Conservation (phyloP, 495 filamentous ascomycete species). For the Chaetomium cochliodes region DNA sequence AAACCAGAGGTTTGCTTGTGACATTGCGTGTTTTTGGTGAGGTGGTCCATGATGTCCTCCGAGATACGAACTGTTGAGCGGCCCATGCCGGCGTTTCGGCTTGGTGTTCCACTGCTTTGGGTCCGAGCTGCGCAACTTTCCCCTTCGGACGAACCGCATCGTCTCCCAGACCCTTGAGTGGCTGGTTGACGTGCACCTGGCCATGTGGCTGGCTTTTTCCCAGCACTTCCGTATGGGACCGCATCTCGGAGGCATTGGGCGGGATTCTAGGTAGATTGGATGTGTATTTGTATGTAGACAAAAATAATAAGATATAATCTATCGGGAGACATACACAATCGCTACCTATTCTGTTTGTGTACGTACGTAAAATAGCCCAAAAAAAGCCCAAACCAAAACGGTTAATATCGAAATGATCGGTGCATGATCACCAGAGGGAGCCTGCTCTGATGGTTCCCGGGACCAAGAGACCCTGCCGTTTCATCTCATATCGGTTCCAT, state of each 20-base stretch:
- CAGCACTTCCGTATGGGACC: not conserved
- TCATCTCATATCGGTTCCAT: constrained; percentile 1
- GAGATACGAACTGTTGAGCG: not conserved
- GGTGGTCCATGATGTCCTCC: not conserved
- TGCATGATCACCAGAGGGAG: not conserved
- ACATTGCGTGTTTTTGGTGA: not conserved
- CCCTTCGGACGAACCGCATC: constrained; percentile 5
- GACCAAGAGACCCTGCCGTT: not conserved
- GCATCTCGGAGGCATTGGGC: not conserved
- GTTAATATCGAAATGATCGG: not conserved
- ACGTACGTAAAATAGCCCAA: too few relatives aligned
- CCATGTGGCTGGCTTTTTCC: constrained; percentile 7
- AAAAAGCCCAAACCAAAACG: too few relatives aligned
- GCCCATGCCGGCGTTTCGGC: not conserved
- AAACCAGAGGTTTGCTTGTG: not conserved
- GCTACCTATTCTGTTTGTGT: too few relatives aligned
- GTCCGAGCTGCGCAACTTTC: not conserved
- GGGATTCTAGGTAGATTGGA: not conserved
- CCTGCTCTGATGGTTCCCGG: too few relatives aligned
- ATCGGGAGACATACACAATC: too few relatives aligned
- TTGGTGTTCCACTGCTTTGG: constrained; percentile 3
- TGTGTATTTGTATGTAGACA: too few relatives aligned
- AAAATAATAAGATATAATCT: too few relatives aligned
- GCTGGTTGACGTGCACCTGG: not conserved
- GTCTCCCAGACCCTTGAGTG: not conserved